phyloP scores from a whole-genome alignment of 2,329 filamentous ascomycete genomes.

The Aspergillus transmontanensis region DNA sequence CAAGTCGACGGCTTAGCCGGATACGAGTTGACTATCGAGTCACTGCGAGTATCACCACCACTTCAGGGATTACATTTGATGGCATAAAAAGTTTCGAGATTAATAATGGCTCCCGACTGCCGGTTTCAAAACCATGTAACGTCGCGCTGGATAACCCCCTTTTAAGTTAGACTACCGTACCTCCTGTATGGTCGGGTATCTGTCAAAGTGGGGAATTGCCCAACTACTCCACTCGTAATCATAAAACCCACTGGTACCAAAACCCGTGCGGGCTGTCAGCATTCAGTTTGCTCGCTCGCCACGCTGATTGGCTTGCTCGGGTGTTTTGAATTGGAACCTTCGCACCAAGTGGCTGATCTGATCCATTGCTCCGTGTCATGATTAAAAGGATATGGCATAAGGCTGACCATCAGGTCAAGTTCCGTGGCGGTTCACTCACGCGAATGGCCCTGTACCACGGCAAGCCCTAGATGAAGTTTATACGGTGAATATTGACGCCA shows the following conservation, averaged over 20 bases:
- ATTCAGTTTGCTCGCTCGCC: slow-evolving; percentile 13
- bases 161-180: not conserved
- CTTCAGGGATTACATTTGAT: not conserved
- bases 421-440: not conserved
- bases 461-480: not conserved
- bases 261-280: slow-evolving; percentile 15
- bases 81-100: not conserved
- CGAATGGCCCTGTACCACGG: not conserved
- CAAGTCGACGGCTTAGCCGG: slow-evolving; percentile 5
- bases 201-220: not conserved
- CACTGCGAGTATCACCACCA: not conserved
- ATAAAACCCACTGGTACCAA: not conserved
- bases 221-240: not conserved
- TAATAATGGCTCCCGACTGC: not conserved
- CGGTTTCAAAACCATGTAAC: not conserved
- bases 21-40: slow-evolving; percentile 17
- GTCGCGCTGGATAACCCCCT: not conserved
- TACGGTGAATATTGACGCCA: not conserved
- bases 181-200: not conserved
- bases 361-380: not conserved
- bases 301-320: slow-evolving; percentile 4
- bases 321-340: not conserved
- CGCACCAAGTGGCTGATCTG: not conserved
- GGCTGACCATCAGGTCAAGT: slow-evolving; percentile 3
- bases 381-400: not conserved